A percentile compares a stretch with the other conserved stretches of the same genome.
phyloP scores from a whole-genome alignment of 2,329 filamentous ascomycete genomes.

The Aspergillus unguis region DNA sequence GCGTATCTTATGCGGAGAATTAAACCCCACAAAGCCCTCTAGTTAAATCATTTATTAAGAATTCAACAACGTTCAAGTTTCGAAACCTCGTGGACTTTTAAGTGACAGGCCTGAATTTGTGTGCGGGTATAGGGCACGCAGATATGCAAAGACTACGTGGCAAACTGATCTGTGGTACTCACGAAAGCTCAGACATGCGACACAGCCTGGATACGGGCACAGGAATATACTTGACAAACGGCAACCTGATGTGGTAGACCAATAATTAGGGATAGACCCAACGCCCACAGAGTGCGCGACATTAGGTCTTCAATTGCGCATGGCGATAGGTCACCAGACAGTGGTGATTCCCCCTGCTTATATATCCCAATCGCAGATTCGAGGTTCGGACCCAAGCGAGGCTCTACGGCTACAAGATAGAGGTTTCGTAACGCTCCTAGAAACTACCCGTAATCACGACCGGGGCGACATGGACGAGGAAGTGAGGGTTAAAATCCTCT shows the following conservation, averaged over 20 bases:
- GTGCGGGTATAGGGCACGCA: no score
- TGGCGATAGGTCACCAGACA: neutral
- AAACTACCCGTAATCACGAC: slow-evolving; percentile 9
- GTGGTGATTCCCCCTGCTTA: neutral
- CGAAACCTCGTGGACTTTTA: no score
- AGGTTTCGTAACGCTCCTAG: neutral
- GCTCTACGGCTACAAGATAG: slow-evolving; percentile 12
- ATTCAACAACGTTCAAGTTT: no score
- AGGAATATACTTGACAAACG: no score
- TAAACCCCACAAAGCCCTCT: neutral
- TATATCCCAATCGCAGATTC: neutral
- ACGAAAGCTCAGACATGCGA: no score
- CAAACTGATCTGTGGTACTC: no score
- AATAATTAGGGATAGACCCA: no score
- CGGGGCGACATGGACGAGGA: slow-evolving; percentile 17
- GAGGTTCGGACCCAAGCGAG: neutral
- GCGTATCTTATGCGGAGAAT: neutral
- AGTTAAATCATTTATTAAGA: neutral
- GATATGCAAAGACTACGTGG: no score
- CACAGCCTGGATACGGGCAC: no score
- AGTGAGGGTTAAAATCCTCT: slow-evolving; percentile 19
- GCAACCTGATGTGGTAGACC: no score
- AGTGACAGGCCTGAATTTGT: no score
- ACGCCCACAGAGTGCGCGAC: no score
- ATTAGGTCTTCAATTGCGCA: neutral